Base-by-base conservation (phyloP, 2,329 filamentous ascomycete genomes). In the Basipetospora chlamydospora region DNA sequence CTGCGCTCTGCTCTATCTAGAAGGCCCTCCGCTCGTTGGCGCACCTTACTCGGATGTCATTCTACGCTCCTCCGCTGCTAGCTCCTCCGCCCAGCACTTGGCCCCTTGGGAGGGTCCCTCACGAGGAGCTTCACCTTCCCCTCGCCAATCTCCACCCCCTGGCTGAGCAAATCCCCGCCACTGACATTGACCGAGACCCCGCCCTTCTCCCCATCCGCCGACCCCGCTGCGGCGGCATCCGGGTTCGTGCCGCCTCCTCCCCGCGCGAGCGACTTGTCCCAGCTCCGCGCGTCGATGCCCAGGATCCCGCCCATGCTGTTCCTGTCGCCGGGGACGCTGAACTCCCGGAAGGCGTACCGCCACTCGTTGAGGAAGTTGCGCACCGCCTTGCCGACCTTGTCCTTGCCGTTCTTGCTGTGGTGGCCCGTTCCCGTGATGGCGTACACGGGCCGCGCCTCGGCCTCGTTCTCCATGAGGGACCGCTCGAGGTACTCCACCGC, bases 381-480 rank as follows among this genome's bases (percentile, higher is more conserved):
- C 43, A 96, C 78, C 2, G 87, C 86, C 60, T 93, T 94, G 52
- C 88, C 88, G 25, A 98, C 84, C 60, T 98, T 98, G 59, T 98
- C 90, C 57, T 96, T 96, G 49, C 90, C 88, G 52, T 95, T 95
- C 65, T 96, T 96, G 55, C 84, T 93, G 59, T 98, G 90, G 51
- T 96, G 87, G 3, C 88, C 90, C 1, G 88, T 96, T 30, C 90
- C 90, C 1, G 87, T 95, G 54, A 98, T 96, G 46, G 87, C 87
- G 54, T 96, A 98, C 28, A 98, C 72, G 3, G 88, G 82, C 16
- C 77, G 71, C 25, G 68, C 69, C 46, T 81, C 76, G 45, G 74
- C 68, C 45, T 68, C 71, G 50, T 95, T 90, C 50, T 92, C 84
- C 42, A 87, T 66, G 16, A 98, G 74, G 26, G 92, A 81, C 44